Conservation (phyloP, 352 stramenopile genomes). For the Aphanomyces invadans region DNA sequence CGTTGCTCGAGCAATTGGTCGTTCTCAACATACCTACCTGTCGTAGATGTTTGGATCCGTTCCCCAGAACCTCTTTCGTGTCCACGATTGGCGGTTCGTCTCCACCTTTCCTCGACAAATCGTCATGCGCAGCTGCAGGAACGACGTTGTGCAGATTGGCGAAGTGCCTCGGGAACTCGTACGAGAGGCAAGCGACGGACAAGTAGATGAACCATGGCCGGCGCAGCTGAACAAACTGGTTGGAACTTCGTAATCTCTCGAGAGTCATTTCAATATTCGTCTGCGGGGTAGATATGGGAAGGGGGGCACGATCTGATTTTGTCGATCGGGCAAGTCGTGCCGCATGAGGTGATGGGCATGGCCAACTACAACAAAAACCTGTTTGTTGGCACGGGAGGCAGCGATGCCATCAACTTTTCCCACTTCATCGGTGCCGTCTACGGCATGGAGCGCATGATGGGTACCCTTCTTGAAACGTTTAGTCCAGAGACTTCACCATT, state of each 20-base stretch:
- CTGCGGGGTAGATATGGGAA: constrained; percentile 69
- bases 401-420: constrained; percentile 95
- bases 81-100: constrained; percentile 92
- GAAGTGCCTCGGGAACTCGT: constrained; percentile 91
- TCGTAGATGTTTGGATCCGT: constrained; percentile 90
- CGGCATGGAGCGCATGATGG: constrained; percentile 98
- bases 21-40: too few species aligned
- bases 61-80: constrained; percentile 77
- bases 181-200: constrained; percentile 86
- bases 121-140: too few species aligned
- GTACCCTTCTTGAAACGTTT: not conserved
- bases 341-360: constrained; percentile 97
- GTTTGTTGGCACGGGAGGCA: constrained; percentile 91
- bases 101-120: too few species aligned
- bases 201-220: constrained; percentile 93
- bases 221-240: constrained; percentile 95
- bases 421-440: constrained; percentile 98
- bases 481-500: not conserved
- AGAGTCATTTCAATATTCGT: constrained; percentile 4
- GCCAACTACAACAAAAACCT: constrained; percentile 99
- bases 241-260: constrained; percentile 22
- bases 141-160: constrained; percentile 95
- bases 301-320: constrained; percentile 89
- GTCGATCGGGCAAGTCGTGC: constrained; percentile 95
- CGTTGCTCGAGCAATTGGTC: too few species aligned